Conservation (phyloP, 2,329 filamentous ascomycete species). For the Phyllosticta citrichinensis region DNA sequence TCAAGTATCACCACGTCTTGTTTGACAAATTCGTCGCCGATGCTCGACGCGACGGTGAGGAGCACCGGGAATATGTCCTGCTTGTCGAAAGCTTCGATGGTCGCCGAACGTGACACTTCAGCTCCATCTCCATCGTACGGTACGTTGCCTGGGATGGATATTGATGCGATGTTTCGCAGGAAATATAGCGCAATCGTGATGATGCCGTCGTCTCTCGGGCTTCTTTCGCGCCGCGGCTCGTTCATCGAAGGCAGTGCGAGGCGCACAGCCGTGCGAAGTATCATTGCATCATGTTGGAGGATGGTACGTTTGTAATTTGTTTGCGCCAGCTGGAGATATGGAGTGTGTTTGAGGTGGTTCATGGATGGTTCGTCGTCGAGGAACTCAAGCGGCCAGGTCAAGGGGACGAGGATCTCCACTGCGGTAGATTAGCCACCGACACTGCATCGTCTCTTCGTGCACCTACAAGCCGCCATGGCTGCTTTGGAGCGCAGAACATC, state of each 20-base stretch:
- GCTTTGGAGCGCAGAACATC: slow-evolving; percentile 69
- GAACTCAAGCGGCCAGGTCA: slow-evolving; percentile 88
- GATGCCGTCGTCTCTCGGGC: slow-evolving; percentile 74
- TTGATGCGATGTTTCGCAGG: slow-evolving; percentile 78
- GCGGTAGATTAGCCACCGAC: slow-evolving; percentile 15
- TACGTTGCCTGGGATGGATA: slow-evolving; percentile 61
- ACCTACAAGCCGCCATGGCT: slow-evolving; percentile 63
- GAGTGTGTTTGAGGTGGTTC: slow-evolving; percentile 86
- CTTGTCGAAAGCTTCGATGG: slow-evolving; percentile 78
- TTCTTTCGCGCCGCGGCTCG: slow-evolving; percentile 62
- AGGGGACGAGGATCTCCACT: slow-evolving; percentile 79
- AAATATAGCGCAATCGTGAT: slow-evolving; percentile 87
- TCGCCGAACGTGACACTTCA: slow-evolving; percentile 76
- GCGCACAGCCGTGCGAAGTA: slow-evolving; percentile 72
- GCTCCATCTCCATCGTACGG: slow-evolving; percentile 80
- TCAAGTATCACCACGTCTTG: slow-evolving; percentile 89
- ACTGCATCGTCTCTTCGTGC: not conserved
- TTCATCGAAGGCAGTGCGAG: slow-evolving; percentile 81
- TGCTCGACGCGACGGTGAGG: slow-evolving; percentile 80
- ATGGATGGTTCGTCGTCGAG: slow-evolving; percentile 73
- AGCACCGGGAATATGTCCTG: slow-evolving; percentile 85
- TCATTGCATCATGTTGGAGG: slow-evolving; percentile 69
- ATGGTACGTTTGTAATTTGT: slow-evolving; percentile 82
- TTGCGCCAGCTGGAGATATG: slow-evolving; percentile 80
- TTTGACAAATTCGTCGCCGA: slow-evolving; percentile 83